Evolutionary conservation across 2,329 filamentous ascomycete genomes (phyloP), one percentile per base, ranked within the genome.

Genomic region (Harringtonia aguacate): DNA sequence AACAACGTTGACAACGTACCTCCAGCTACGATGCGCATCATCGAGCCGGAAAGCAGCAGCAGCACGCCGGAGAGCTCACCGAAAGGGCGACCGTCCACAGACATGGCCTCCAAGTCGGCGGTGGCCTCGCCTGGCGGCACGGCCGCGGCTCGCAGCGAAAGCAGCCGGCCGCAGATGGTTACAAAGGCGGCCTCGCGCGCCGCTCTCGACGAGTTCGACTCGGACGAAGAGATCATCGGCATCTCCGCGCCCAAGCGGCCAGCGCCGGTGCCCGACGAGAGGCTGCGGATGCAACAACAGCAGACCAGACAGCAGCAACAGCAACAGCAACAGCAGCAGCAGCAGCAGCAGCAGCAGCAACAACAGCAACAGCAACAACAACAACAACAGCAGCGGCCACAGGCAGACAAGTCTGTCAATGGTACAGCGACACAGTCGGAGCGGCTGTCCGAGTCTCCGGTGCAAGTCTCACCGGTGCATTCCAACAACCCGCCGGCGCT

Each of bases 141-240:
- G n/a, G n/a, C n/a, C n/a, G n/a, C n/a, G n/a, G n/a, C 59, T 34
- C 66, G 59, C 43, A 63, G 48, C 37, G 46, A 58, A 33, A 74
- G 77, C 33, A 54, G 67, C 3, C 76, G 72, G 54, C 73, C 72
- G 17, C 66, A 71, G 46, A 77, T 78, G 59, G 67, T 72, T 36
- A 76, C 70, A 46, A 71, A 72, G 51, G 72, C 79, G 2, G 79
- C 77, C 49, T 65, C 75, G 15, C 75, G 81, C 21, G 69, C 81
- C 49, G 79, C 81, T 44, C 67, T 87, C 13, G 84, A 87, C 54
- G 81, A 84, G 50, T 82, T 84, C 37, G 82, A 84, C 49, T 73
- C 72, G 42, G 74, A 74, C 6, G 69, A 70, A n/a, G 56, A 62
- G 1, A 45, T 52, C 7, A 29, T 29, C 7, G 41, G 10, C 21